Conservation (phyloP, 768 basidiomycete genomes). For the Suillus lakei region DNA sequence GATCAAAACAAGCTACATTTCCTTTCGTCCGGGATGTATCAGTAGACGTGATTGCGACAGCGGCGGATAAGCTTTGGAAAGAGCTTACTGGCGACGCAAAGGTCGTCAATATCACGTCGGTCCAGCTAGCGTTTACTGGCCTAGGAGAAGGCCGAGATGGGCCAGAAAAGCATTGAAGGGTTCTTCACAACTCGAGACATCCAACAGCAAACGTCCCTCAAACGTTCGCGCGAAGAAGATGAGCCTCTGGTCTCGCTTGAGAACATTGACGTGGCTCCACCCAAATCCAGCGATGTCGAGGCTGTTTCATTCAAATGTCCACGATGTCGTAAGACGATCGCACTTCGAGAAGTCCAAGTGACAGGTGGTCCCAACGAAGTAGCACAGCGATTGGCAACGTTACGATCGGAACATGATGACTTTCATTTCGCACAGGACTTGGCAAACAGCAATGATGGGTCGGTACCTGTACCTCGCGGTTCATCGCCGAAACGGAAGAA, state of each 20-base stretch:
- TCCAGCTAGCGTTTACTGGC: constrained; percentile 78
- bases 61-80: constrained; percentile 84
- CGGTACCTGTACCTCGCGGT: constrained; percentile 9
- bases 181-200: constrained; percentile 62
- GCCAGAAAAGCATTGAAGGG: constrained; percentile 86
- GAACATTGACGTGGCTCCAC: not conserved
- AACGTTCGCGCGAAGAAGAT: constrained; percentile 45
- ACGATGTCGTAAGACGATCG: constrained; percentile 57
- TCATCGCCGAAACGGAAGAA: constrained; percentile 23
- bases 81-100: constrained; percentile 70
- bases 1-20: constrained; percentile 87
- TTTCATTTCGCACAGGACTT: constrained; percentile 89
- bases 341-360: constrained; percentile 31
- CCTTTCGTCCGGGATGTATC: constrained; percentile 79
- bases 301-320: constrained; percentile 55
- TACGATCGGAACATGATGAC: constrained; percentile 80
- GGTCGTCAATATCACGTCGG: constrained; percentile 69
- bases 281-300: not conserved
- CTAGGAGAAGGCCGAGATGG: constrained; percentile 74
- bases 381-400: constrained; percentile 42
- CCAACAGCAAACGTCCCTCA: constrained; percentile 29
- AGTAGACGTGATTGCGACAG: constrained; percentile 75
- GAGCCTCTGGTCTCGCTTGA: constrained; percentile 11
- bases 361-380: constrained; percentile 28
- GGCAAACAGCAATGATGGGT: constrained; percentile 44